Evolutionary conservation across 2,329 filamentous ascomycete genomes (phyloP), one percentile per base, ranked within the genome.

Genomic region (Diaporthe citri): DNA sequence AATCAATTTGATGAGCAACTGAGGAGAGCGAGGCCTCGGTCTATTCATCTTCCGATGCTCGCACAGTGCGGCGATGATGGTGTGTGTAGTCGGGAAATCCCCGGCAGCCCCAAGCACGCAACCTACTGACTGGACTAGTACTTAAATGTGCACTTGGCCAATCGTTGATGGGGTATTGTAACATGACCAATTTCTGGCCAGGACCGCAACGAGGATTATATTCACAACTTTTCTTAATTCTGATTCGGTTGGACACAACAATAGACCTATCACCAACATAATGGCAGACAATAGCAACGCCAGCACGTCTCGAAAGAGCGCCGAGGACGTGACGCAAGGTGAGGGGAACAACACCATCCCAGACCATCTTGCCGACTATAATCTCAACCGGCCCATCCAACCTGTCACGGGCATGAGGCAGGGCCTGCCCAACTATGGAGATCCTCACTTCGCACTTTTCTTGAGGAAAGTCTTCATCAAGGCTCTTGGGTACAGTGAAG

Each of bases 391-490:
- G 1, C 87, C 90, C 1, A 88, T 93, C 71, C 79, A 83, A 34
- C 83, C 86, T 55, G 82, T 83, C 43, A 77, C 82, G 60, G 92
- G 92, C 9, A 85, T 94, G 41, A 88, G 91, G 10, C 90, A 91
- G 78, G 91, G 90, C 1, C 87, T 94, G 1, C 88, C 92, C 3
- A 90, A 90, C 0, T 95, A 95, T 78, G 93, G 93, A 59, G 93
- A 95, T 78, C 86, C 92, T 9, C 93, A 94, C 82, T 95, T 95
- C 84, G 93, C 92, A 0, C 87, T 95, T 2, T 95, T 95, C 79
- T 87, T 95, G 0, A 89, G 93, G 46, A 95, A 95, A 79, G 93
- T 92, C 34, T 95, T 95, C 82, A 94, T 95, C 85, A 95, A 95
- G 82, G 92, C 93, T 0, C 86, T 94, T 1, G 93, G 93, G 0